These are phyloP conservation scores for Neofusicoccum ribis DNA, from an alignment of 2,329 filamentous ascomycete genomes.

Conservation along the genomic window DNA sequence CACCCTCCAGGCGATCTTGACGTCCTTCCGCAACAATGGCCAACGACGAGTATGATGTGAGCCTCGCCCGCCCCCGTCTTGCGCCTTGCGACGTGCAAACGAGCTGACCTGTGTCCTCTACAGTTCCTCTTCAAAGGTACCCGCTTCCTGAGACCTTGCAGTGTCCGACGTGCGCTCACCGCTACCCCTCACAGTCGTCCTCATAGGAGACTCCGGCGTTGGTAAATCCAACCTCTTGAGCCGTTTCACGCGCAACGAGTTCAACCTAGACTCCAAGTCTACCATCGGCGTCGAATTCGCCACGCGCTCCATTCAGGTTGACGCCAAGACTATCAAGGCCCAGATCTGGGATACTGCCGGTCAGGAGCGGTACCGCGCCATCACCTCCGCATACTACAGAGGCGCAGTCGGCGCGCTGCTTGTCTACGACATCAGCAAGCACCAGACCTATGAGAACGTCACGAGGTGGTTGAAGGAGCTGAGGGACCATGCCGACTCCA, in stretches of 20 bases:
- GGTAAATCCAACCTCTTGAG: slow-evolving; percentile 99
- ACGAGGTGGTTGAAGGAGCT: slow-evolving; percentile 99
- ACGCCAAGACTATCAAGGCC: slow-evolving; percentile 99
- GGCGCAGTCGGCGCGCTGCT: slow-evolving; percentile 95
- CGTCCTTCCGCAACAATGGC: slow-evolving; percentile 65
- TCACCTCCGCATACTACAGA: slow-evolving; percentile 98
- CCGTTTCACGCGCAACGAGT: slow-evolving; percentile 99
- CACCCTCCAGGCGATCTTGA: not conserved
- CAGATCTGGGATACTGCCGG: slow-evolving; percentile 99
- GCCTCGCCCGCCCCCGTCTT: slow-evolving; percentile 39
- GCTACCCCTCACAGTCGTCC: slow-evolving; percentile 67
- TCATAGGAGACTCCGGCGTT: slow-evolving; percentile 98
- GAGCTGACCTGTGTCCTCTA: slow-evolving; percentile 34
- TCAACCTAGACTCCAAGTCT: slow-evolving; percentile 99
- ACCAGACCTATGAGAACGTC: slow-evolving; percentile 98
- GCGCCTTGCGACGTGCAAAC: slow-evolving; percentile 25
- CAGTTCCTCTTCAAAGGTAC: slow-evolving; percentile 99
- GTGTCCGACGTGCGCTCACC: slow-evolving; percentile 31
- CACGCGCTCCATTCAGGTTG: slow-evolving; percentile 96
- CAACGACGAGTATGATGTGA: slow-evolving; percentile 99
- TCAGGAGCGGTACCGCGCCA: slow-evolving; percentile 98
- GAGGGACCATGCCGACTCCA: slow-evolving; percentile 94
- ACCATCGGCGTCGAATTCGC: slow-evolving; percentile 99
- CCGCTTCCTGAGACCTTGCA: slow-evolving; percentile 24
- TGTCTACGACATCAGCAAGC: slow-evolving; percentile 99